Base-by-base conservation (phyloP, 306 rosid genomes). In the Clitoria ternatea region DNA sequence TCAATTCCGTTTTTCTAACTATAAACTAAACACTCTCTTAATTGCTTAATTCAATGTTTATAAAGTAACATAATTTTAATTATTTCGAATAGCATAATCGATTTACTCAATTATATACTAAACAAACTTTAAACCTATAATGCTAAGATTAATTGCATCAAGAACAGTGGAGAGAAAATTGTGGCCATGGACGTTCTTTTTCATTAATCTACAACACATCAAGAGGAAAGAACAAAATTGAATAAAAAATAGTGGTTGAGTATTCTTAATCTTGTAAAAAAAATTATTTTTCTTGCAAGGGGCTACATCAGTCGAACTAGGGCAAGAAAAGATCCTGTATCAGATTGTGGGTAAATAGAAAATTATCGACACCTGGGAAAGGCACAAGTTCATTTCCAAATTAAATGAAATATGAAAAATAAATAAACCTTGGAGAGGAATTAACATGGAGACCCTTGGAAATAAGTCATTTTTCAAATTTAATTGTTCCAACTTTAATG, bases 231-330 rank as follows among this genome's bases (percentile, higher is more conserved):
- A 40, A 26, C 18, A 49, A 61, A 39, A n/a, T 27, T 30, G 18
- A 49, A 68, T 7, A 3, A 32, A 18, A 17, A 12, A 66, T 23
- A 61, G 56, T 10, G 19, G 55, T 39, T 73, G 71, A 26, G 30
- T 40, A 33, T 54, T 61, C 48, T 40, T 55, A 57, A 36, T 66
- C 10, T 57, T 57, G 36, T 29, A 59, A 44, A 80, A 59, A 44
- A 80, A 70, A 62, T 6, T 12, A 37, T 50, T 69, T 63, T 44
- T 35, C 39, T 19, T 27, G 9, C 24, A 33, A 33, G 26, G 2
- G 12, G 52, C 40, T 36, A 55, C 55, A 3, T 26, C 36, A 69
- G 9, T 29, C 37, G n/a, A 13, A 35, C 4, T 18, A 24, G 33
- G 29, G 29, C 47, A 14, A 6, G 56, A 35, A 47, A 20, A 14